Conservation (phyloP, 139 green algal species). For the Pedinophyceae sp. region DNA sequence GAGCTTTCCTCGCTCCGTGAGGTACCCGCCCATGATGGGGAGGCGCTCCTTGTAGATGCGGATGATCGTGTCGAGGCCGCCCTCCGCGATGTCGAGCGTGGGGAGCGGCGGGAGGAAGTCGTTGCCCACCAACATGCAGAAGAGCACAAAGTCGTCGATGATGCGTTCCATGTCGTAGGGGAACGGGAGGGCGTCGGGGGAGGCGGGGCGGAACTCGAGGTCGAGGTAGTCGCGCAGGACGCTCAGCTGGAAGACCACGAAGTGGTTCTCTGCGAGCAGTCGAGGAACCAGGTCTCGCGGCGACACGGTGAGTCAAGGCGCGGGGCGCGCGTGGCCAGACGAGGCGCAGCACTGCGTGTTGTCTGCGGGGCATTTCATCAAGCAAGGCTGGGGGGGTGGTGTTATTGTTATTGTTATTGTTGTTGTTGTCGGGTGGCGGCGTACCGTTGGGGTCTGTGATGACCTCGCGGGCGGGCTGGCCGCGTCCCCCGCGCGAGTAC, state of each 20-base stretch:
- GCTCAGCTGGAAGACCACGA: slow-evolving; percentile 15
- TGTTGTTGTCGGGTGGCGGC: no score
- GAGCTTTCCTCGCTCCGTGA: slow-evolving; percentile 51
- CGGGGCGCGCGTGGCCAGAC: no score
- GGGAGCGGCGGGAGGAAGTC: slow-evolving; percentile 80
- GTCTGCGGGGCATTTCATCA: no score
- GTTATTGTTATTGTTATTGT: no score
- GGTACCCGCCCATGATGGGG: slow-evolving; percentile 60
- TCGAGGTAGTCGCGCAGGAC: slow-evolving; percentile 81
- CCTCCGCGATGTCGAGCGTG: slow-evolving; percentile 80
- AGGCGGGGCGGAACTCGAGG: slow-evolving; percentile 39
- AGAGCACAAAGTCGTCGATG: slow-evolving; percentile 88
- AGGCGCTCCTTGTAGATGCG: slow-evolving; percentile 74
- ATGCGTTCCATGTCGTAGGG: slow-evolving; percentile 59
- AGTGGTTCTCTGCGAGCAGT: neutral
- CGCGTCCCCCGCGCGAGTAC: slow-evolving; percentile 41
- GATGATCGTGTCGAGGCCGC: slow-evolving; percentile 75
- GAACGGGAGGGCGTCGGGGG: slow-evolving; percentile 19
- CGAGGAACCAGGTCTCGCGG: no score
- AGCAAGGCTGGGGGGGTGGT: no score
- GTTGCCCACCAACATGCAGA: slow-evolving; percentile 92
- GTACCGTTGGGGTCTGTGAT: no score
- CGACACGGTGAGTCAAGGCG: no score
- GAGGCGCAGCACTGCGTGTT: no score
- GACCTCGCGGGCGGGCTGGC: slow-evolving; percentile 64